A percentile compares a stretch with the other conserved stretches of the same genome.
Evolutionary conservation across 257 asterid genomes (phyloP).

Genomic region (Penstemon eatonii): DNA sequence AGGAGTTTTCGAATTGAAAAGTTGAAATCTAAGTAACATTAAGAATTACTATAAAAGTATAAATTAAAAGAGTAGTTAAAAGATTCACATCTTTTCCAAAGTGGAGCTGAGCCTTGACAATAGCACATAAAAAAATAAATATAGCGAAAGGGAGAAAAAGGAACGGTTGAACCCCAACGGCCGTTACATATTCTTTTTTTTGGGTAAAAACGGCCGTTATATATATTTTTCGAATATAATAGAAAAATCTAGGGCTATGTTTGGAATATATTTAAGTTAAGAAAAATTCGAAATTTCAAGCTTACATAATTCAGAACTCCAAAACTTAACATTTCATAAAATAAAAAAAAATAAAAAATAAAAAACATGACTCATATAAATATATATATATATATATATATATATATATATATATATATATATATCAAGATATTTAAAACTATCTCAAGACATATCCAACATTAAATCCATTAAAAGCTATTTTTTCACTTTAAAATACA

Average conservation of each 20-base stretch:
- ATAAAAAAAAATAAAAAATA: too few relatives aligned
- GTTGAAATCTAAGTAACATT: neutral
- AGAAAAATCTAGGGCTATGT: neutral
- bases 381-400: too few relatives aligned
- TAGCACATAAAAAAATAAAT: neutral
- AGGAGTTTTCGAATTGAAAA: neutral
- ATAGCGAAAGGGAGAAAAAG: neutral
- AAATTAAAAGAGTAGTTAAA: neutral
- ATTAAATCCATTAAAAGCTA: too few relatives aligned
- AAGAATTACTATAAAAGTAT: neutral
- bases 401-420: too few relatives aligned
- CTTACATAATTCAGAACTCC: too few relatives aligned
- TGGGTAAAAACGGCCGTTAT: constrained; percentile 18
- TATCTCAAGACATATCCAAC: too few relatives aligned
- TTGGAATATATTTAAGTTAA: too few relatives aligned
- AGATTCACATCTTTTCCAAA: constrained; percentile 2
- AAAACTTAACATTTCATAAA: neutral
- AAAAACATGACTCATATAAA: neutral
- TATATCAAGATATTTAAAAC: too few relatives aligned
- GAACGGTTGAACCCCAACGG: constrained; percentile 21
- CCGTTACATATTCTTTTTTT: neutral
- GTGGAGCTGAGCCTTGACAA: neutral
- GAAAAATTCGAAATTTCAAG: too few relatives aligned
- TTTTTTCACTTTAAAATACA: too few relatives aligned
- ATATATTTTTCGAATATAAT: neutral